These are phyloP conservation scores for Ogataea angusta DNA, from an alignment of 805 yeast genomes.

Conservation along the genomic window DNA sequence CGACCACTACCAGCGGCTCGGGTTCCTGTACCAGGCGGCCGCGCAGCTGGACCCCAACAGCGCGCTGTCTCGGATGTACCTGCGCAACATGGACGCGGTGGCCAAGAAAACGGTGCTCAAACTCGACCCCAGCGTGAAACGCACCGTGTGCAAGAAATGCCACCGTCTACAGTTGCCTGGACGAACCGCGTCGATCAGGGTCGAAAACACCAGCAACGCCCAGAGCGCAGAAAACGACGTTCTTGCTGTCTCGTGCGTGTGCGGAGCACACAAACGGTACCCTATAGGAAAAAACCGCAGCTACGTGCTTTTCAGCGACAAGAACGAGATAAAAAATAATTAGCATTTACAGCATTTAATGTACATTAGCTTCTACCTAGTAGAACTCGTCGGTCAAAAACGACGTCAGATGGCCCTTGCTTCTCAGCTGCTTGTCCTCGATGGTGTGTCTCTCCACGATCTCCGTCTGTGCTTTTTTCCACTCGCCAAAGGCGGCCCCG, in stretches of 20 bases:
- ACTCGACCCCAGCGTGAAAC: conserved; percentile 60
- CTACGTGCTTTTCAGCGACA: conserved; percentile 47
- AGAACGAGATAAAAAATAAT: conserved; percentile 11
- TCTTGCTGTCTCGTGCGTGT: conserved; percentile 48
- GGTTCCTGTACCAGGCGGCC: conserved; percentile 59
- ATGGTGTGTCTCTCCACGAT: conserved; percentile 15
- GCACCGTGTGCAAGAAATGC: conserved; percentile 70
- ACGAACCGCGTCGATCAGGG: conserved; percentile 34
- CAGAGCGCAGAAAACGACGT: conserved; percentile 40
- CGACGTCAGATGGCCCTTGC: conserved; percentile 21
- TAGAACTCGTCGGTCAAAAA: conserved; percentile 21
- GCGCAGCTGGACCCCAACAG: conserved; percentile 28
- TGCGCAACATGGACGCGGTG: conserved; percentile 54
- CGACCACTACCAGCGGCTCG: conserved; percentile 59
- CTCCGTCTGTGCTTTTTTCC: conserved; percentile 18
- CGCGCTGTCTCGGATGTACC: conserved; percentile 53
- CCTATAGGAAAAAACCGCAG: conserved; percentile 58
- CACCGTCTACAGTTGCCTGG: conserved; percentile 50
- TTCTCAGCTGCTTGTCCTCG: conserved; percentile 17
- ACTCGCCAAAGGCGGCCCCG: conserved; percentile 50
- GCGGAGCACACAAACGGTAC: conserved; percentile 52
- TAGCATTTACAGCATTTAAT: conserved; percentile 16
- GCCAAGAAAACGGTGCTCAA: conserved; percentile 67
- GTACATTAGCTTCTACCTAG: conserved; percentile 7
- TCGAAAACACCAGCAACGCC: conserved; percentile 42